These are phyloP conservation scores for Dryadomyces sulphureus DNA, from an alignment of 2,329 filamentous ascomycete genomes.

Conservation along the genomic window DNA sequence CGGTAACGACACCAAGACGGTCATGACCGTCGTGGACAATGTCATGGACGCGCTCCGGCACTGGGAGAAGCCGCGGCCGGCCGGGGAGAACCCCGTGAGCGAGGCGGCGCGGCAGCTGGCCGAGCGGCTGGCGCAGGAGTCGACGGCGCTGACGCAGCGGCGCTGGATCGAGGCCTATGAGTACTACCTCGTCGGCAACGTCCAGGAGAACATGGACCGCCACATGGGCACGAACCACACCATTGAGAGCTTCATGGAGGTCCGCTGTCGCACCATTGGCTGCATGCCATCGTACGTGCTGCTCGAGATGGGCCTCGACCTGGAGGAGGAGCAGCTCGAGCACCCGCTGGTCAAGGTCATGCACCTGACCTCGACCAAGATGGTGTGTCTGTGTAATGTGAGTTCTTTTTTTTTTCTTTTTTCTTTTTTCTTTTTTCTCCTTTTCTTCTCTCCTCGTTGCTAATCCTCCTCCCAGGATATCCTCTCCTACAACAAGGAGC, in stretches of 20 bases:
- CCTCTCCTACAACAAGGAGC: constrained; percentile 17
- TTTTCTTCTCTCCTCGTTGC: not conserved
- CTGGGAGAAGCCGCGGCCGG: constrained; percentile 8
- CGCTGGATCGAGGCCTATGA: constrained; percentile 14
- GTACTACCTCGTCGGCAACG: constrained; percentile 13
- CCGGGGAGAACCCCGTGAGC: constrained; percentile 11
- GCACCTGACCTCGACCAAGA: constrained; percentile 11
- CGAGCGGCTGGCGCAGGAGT: constrained; percentile 8
- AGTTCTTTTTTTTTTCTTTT: not conserved
- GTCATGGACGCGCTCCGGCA: constrained; percentile 12
- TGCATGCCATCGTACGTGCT: constrained; percentile 13
- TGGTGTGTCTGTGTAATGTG: constrained; percentile 16
- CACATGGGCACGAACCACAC: constrained; percentile 8
- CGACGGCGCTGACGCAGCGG: constrained; percentile 10
- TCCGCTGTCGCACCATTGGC: constrained; percentile 15
- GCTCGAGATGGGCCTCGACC: constrained; percentile 12
- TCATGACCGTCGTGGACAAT: constrained; percentile 3
- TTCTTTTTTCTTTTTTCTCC: not conserved
- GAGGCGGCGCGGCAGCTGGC: constrained; percentile 15
- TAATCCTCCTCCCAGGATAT: constrained; percentile 10
- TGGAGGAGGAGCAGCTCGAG: constrained; percentile 11
- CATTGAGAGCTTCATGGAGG: constrained; percentile 13
- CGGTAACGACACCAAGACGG: constrained; percentile 3
- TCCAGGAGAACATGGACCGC: constrained; percentile 13
- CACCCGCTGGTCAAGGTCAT: constrained; percentile 12